Evolutionary conservation across 495 filamentous ascomycete genomes (phyloP), one percentile per base, ranked within the genome.

Genomic region (Aspergillus leporis): DNA sequence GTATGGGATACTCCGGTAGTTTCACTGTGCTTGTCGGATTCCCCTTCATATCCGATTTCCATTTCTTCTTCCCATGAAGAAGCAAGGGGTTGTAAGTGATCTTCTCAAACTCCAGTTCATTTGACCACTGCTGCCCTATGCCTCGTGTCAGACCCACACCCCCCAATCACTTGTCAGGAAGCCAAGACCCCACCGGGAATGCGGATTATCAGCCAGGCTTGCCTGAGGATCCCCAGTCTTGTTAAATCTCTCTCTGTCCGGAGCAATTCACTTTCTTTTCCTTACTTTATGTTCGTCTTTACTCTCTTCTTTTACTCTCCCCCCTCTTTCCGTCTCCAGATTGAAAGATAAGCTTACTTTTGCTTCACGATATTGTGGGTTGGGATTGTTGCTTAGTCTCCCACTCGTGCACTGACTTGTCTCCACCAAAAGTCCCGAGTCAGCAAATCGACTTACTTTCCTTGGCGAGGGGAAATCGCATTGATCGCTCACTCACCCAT

Each of bases 161-260:
- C 10, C 3, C 52, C 48, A 43, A 43, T 46, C 30, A 5, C 0
- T 31, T 16, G 23, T 2, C 2, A 2, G 16, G 4, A 45, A n/a
- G 3, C 10, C 16, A 13, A 10, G 34, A 22, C 13, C 52, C 58
- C 52, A 47, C 58, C 34, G 51, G 9, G 9, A 4, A 40, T 34
- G 19, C 43, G 47, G 40, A 53, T 50, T 49, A 60, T 62, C 63
- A 66, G 63, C 60, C 63, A 66, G n/a, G 63, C 60, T 60, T 50
- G 59, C 47, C 59, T 55, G 40, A 28, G 25, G 49, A 34, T 60
- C 55, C 41, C 38, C 25, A 40, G 51, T 32, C 28, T 18, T 23
- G 30, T 47, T 23, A 58, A 56, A 59, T 61, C 51, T 46, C 32
- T 53, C 43, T 36, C 46, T 28, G 45, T 52, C 5, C 25, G 25